Conservation (phyloP, 805 yeast genomes). For the Nakazawaea molendinolei region DNA sequence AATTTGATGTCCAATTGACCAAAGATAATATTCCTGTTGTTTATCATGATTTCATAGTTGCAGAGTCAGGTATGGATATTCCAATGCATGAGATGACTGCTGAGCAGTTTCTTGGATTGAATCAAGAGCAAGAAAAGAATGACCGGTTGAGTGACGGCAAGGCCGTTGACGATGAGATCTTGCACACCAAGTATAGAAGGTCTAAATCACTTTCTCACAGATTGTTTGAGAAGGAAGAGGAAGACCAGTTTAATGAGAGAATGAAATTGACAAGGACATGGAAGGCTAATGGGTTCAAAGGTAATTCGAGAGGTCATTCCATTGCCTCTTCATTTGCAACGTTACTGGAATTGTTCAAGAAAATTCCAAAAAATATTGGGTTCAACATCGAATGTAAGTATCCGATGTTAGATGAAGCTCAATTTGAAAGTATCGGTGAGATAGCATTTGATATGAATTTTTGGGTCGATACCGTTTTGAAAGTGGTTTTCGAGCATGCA, state of each 20-base stretch:
- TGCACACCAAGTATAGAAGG: slow-evolving; percentile 20
- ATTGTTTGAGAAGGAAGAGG: slow-evolving; percentile 24
- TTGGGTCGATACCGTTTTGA: slow-evolving; percentile 83
- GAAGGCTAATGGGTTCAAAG: slow-evolving; percentile 82
- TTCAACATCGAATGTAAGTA: slow-evolving; percentile 93
- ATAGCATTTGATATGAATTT: slow-evolving; percentile 75
- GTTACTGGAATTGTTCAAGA: slow-evolving; percentile 72
- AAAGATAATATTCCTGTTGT: slow-evolving; percentile 89
- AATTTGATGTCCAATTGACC: slow-evolving; percentile 93
- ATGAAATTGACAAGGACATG: slow-evolving; percentile 87
- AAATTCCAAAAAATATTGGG: slow-evolving; percentile 78
- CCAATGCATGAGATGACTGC: slow-evolving; percentile 91
- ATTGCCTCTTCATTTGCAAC: slow-evolving; percentile 93
- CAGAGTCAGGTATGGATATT: slow-evolving; percentile 92
- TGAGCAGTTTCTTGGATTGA: slow-evolving; percentile 75
- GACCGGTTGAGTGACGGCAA: slow-evolving; percentile 14
- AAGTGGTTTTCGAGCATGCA: slow-evolving; percentile 70
- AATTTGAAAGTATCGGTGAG: slow-evolving; percentile 81
- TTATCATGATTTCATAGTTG: slow-evolving; percentile 90
- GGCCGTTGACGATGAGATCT: slow-evolving; percentile 23
- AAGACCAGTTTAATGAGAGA: slow-evolving; percentile 42
- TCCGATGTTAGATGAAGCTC: slow-evolving; percentile 92
- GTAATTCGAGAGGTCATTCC: slow-evolving; percentile 83
- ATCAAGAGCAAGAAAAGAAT: slow-evolving; percentile 12
- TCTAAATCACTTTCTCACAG: slow-evolving; percentile 33